phyloP scores from a whole-genome alignment of 345 rosid species.

The Theobroma cacao region DNA sequence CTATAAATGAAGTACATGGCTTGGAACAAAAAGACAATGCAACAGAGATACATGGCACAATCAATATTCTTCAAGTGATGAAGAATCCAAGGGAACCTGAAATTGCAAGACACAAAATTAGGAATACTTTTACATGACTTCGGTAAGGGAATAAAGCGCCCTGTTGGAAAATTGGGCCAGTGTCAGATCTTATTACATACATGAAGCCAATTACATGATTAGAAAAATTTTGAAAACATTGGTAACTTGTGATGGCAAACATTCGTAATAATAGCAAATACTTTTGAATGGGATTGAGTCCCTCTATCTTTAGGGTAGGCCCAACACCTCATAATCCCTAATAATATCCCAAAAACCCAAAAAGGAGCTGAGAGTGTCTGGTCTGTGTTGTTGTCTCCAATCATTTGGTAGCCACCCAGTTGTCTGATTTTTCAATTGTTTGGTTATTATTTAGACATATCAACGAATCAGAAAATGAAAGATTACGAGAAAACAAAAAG shows the following conservation, averaged over 20 bases:
- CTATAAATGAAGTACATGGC: too few relatives aligned
- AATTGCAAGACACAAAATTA: too few relatives aligned
- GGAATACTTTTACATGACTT: conserved; percentile 11
- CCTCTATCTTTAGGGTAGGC: conserved; percentile 29
- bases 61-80: too few relatives aligned
- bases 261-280: conserved; percentile 46
- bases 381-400: conserved; percentile 40
- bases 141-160: conserved; percentile 38
- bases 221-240: conserved; percentile 16
- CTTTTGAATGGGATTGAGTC: conserved; percentile 23
- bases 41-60: too few relatives aligned
- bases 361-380: conserved; percentile 18
- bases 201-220: conserved; percentile 23
- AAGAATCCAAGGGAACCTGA: too few relatives aligned
- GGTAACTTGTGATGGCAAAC: conserved; percentile 66
- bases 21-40: too few relatives aligned
- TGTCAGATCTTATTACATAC: conserved; percentile 42
- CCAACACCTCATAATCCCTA: conserved; percentile 20
- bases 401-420: conserved; percentile 47
- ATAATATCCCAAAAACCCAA: conserved; percentile 17
- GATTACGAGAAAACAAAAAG: neutral
- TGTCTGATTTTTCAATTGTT: conserved; percentile 8
- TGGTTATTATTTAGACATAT: conserved; percentile 22
- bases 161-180: conserved; percentile 29
- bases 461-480: conserved; percentile 15